Base-by-base conservation (phyloP, 2,329 filamentous ascomycete genomes). In the Aspergillus sp. region DNA sequence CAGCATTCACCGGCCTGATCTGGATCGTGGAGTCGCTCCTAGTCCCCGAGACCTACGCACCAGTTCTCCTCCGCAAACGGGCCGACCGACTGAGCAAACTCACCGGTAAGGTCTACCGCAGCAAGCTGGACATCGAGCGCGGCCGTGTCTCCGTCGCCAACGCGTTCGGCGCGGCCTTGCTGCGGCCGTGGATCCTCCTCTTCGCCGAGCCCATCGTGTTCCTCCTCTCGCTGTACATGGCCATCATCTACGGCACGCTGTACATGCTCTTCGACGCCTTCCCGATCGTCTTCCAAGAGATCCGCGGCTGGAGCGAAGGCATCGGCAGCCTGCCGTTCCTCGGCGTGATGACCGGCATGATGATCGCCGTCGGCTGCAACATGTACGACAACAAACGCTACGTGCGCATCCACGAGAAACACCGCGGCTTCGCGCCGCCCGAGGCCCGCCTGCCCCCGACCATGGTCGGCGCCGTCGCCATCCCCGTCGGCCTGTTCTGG, bases 221-320 rank as follows among this genome's bases (percentile, higher is more conserved):
- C 44, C 49, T 68, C n/a, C 52, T 68, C 8, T 65, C 65, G 13
- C 45, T 64, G 1, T 68, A 68, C 19, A 42, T 42, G 40, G 63
- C 64, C 40, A 61, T 68, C 41, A 45, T 67, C 17, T 67, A 68
- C 45, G 60, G 61, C 22, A 64, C 64, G 13, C 51, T 66, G 35
- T 68, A 67, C 20, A 65, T 67, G 64, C 57, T 67, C 50, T 67
- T 68, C 33, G 59, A 57, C 11, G 63, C 64, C 10, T 67, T 65
- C 58, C 65, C 65, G 2, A 66, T 68, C 24, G 63, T 68, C 35
- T 68, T 63, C 47, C 61, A 67, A 40, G 19, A 58, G 13, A 26
- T 52, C 42, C 65, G 65, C 41, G 62, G 63, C 47, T 68, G 65
- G 65, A 64, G 61, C 51, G 58, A 62, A 45, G 65, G 65, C 42